Evolutionary conservation across 805 yeast species (phyloP).

Genomic region (Lipomyces kockii): DNA sequence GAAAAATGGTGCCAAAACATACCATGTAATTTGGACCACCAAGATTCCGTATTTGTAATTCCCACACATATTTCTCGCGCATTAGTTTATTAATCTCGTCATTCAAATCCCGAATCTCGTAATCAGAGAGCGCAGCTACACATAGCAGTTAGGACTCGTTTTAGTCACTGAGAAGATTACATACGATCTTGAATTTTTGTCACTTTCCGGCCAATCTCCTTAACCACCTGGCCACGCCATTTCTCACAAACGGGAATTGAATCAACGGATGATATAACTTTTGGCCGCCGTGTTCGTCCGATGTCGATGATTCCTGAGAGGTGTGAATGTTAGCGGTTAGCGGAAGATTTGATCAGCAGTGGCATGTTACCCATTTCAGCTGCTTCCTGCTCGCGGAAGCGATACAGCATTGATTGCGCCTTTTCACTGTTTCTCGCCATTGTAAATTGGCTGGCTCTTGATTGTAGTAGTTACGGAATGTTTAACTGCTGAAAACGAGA

Average conservation of each 20-base stretch:
- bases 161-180: constrained; percentile 30
- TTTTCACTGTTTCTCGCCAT: constrained; percentile 83
- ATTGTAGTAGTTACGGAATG: not conserved
- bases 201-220: constrained; percentile 66
- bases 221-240: constrained; percentile 65
- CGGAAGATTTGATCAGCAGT: not conserved
- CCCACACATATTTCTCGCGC: constrained; percentile 78
- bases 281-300: constrained; percentile 64
- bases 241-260: constrained; percentile 68
- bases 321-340: not conserved
- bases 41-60: constrained; percentile 65
- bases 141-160: not conserved
- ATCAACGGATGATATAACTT: constrained; percentile 57
- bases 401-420: constrained; percentile 69
- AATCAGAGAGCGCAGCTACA: constrained; percentile 55
- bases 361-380: constrained; percentile 54
- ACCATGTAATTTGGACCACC: constrained; percentile 73
- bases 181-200: constrained; percentile 64
- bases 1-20: constrained; percentile 29
- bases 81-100: constrained; percentile 71
- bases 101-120: constrained; percentile 71
- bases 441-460: not conserved
- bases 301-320: constrained; percentile 52
- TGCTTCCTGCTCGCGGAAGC: constrained; percentile 67
- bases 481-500: not conserved